These are phyloP conservation scores for grape (Vitis vinifera) DNA, from an alignment of 164 flowering plant genomes.

Conservation along the genomic window ASM3070453v1 NC_081811.1:2634001-2634500, in stretches of 20 bases:
- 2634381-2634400: too few relatives aligned
- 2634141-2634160: neutral
- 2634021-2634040: neutral
- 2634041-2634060: neutral
- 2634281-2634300: slow-evolving; percentile 6
- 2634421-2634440: too few relatives aligned
- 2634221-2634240: neutral
- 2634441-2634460: too few relatives aligned
- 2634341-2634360: slow-evolving; percentile 3
- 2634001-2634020: neutral
- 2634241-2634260: slow-evolving; percentile 1
- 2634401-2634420: too few relatives aligned
- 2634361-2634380: neutral
- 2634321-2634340: slow-evolving; percentile 4
- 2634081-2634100: too few relatives aligned
- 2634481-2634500: too few relatives aligned
- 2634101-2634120: neutral
- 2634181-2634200: slow-evolving; percentile 5
- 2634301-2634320: slow-evolving; percentile 24
- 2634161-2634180: slow-evolving; percentile 7
- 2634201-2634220: slow-evolving; percentile 12
- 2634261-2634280: neutral
- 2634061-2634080: neutral
- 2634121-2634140: neutral
- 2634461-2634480: too few relatives aligned